These are phyloP conservation scores for Pseudophaeomoniella oleicola DNA, from an alignment of 2,329 filamentous ascomycete species.

Conservation along the genomic window DNA sequence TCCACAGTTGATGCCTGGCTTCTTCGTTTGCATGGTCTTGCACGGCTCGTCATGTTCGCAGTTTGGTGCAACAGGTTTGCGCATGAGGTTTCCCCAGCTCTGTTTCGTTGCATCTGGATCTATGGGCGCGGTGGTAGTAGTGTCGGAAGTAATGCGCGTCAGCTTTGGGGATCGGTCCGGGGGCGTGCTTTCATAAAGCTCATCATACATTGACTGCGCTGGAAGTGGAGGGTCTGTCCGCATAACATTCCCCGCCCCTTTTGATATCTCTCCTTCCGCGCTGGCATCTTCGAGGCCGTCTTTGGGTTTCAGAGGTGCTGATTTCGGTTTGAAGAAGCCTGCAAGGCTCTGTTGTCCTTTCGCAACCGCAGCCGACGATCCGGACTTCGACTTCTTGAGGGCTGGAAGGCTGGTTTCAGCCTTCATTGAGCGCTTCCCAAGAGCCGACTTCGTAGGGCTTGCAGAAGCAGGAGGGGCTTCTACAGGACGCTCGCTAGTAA, in stretches of 20 bases:
- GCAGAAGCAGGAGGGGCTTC: too few species aligned
- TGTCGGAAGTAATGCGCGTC: constrained; percentile 1
- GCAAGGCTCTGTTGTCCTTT: constrained; percentile 51
- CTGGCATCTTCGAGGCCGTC: neutral
- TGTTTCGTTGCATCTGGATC: constrained; percentile 52
- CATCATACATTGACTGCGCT: neutral
- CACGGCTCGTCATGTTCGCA: constrained; percentile 88
- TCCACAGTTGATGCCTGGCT: constrained; percentile 67
- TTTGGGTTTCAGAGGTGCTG: constrained; percentile 8
- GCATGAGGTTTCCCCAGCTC: constrained; percentile 73
- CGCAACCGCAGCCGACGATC: constrained; percentile 13
- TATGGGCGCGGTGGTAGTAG: constrained; percentile 14
- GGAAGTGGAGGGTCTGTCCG: neutral
- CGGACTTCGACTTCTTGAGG: constrained; percentile 38
- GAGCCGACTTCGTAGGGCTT: constrained; percentile 6
- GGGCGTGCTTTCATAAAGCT: neutral
- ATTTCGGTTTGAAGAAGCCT: constrained; percentile 64
- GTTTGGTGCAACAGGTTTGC: constrained; percentile 55
- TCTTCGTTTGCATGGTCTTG: constrained; percentile 71
- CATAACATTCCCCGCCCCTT: too few species aligned
- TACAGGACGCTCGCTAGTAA: too few species aligned
- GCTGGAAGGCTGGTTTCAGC: constrained; percentile 15
- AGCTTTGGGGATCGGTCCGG: neutral
- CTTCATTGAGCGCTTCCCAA: constrained; percentile 25
- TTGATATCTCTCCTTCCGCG: neutral